Evolutionary conservation across 768 basidiomycete species (phyloP), one percentile per base, ranked within the genome.

Genomic region (Vararia minispora): DNA sequence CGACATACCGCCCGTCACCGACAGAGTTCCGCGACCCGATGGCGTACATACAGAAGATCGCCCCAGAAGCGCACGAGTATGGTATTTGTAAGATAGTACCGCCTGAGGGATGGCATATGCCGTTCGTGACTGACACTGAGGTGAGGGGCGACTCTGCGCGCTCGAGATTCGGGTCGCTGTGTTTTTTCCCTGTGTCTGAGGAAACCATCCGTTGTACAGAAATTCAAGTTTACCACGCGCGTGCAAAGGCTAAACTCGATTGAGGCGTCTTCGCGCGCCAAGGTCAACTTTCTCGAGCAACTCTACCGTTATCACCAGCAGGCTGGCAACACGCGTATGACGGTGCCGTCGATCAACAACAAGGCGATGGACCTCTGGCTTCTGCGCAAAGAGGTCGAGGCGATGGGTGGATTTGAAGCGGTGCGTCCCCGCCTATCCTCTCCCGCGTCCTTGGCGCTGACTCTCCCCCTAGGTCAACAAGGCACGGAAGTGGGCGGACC

Each of bases 21-120:
- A 92, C 90, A 41, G 85, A 99, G 59, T 99, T 91, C 60, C 76
- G 74, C 55, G 88, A 97, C 62, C 90, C 94, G 26, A 82, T 95
- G 82, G 72, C 74, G 30, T 99, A 97, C 60, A 85, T 99, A 58
- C 76, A 74, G 56, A 76, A 77, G 42, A 83, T 92, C 47, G 71
- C 79, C 14, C 73, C 74, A 36, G 60, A 66, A 23, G 94, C 83
- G 1, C 70, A 66, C 54, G 61, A 74, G 33, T 88, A 74, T 54
- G 95, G 95, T 18, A 90, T 99, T 51, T 92, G 88, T 65, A 99
- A 99, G 66, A 77, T 99, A 40, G 74, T 97, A 18, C 95, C 95
- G 44, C 95, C 95, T 2, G 68, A 71, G 40, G 83, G 74, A 16
- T 99, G 95, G 95, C 74, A 82, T 50, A 94, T 95, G 79, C 88